Base-by-base conservation (phyloP, 2,329 filamentous ascomycete genomes). In the Nannizzia gypsea region DNA sequence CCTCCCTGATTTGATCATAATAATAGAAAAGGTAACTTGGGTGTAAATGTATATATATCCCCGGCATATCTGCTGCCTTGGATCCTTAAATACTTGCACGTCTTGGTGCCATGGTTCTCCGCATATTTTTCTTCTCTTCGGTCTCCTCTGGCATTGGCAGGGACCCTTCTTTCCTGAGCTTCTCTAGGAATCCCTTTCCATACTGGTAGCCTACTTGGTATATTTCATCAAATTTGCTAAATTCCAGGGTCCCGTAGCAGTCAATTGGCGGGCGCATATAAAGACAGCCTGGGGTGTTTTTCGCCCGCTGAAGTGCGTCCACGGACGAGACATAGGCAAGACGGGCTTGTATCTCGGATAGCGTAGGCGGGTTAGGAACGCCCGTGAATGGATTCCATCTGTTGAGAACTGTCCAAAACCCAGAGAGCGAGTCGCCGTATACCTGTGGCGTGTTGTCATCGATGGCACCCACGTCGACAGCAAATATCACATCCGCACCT, bases 231-330 rank as follows among this genome's bases (percentile, higher is more conserved):
- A 99, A 99, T 73, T 95, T 96, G 63, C 85, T 89, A 77, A 99
- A 99, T 61, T 99, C 93, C 31, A 99, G 77, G 1, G 93, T 99
- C 3, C 91, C 93, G 67, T 96, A 99, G 1, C 83, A 81, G 69
- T 97, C 93, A 63, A 99, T 88, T 0, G 93, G 93, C 3, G 95
- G 95, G 0, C 93, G 83, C 89, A 99, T 95, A 73, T 99, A 99
- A 58, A 95, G 80, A 72, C 92, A 97, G 0, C 93, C 93, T 0
- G 90, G 84, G 68, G 88, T 92, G 3, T 81, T 87, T 79, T 99
- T 99, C 24, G 93, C 93, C 40, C 91, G 82, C 73, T 99, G 93
- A 26, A 99, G 79, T 26, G 93, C 93, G 71, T 97, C 93, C 11
- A 96, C 90, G 59, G 88, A 95, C 3, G 88, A 93, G 54, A 99